Percentiles rank a stretch among this genome's conserved stretches.
Evolutionary conservation across 768 basidiomycete species (phyloP).

Genomic region (Tricholoma matsutake): DNA sequence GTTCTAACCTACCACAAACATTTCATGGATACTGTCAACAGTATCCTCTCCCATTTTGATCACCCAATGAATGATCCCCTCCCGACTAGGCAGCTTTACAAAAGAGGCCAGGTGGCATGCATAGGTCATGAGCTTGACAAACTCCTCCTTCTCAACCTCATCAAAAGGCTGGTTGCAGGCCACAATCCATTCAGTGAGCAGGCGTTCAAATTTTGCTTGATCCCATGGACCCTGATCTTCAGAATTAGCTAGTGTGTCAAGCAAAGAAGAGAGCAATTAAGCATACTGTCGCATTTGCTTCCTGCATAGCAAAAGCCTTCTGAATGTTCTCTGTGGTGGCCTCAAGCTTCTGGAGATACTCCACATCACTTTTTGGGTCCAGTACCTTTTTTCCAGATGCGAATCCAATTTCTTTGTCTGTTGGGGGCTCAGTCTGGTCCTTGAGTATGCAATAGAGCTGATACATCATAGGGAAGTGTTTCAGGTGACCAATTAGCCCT

Average conservation of each 20-base stretch:
- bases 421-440: not conserved
- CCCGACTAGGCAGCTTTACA: not conserved
- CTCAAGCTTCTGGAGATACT: not conserved
- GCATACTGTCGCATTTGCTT: not conserved
- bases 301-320: not conserved
- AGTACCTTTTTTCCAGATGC: not conserved
- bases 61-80: not conserved
- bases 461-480: not conserved
- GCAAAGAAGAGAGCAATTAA: too few species aligned
- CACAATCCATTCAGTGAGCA: not conserved
- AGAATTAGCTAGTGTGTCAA: not conserved
- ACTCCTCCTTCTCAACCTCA: not conserved
- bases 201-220: not conserved
- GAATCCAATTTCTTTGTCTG: not conserved
- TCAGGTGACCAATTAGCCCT: not conserved
- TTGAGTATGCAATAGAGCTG: not conserved
- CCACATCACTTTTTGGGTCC: not conserved
- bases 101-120: not conserved
- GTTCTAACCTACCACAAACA: not conserved
- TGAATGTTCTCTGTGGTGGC: not conserved
- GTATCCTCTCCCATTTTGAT: not conserved
- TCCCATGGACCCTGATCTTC: constrained; percentile 1
- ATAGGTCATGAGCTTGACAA: not conserved
- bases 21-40: not conserved
- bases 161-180: not conserved